A percentile compares a stretch with the other conserved stretches of the same genome.
Conservation (phyloP, 2,329 filamentous ascomycete species). For the Nemania sp. region DNA sequence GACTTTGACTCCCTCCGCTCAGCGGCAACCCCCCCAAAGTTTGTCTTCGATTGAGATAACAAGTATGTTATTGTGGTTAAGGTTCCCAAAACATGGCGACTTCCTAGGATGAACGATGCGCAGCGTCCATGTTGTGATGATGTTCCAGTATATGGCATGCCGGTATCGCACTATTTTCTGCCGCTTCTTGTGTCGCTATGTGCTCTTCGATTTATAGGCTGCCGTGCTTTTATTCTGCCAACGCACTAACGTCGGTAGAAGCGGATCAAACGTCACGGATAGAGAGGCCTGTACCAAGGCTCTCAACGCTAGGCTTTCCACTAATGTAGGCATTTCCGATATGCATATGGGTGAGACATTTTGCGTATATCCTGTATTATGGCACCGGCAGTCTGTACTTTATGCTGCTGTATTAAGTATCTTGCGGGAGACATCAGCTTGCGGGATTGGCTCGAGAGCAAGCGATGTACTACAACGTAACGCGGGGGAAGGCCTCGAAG, state of each 20-base stretch:
- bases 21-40: too few species aligned
- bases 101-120: not conserved
- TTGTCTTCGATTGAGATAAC: not conserved
- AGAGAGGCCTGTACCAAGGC: not conserved
- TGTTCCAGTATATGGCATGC: not conserved
- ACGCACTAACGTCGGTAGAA: not conserved
- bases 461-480: not conserved
- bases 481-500: too few species aligned
- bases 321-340: not conserved
- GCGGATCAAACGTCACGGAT: not conserved
- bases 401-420: not conserved
- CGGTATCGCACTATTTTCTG: not conserved
- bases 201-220: too few species aligned
- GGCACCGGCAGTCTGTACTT: not conserved
- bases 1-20: too few species aligned
- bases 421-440: not conserved
- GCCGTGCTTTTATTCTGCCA: not conserved
- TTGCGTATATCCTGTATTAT: not conserved
- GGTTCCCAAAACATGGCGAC: not conserved
- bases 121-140: not conserved
- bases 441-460: conserved; percentile 2
- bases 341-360: not conserved
- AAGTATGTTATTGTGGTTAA: too few species aligned
- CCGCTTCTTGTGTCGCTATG: not conserved
- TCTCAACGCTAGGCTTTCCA: not conserved